Evolutionary conservation across 768 basidiomycete genomes (phyloP), one percentile per base, ranked within the genome.

Genomic region (Auricularia sp.): DNA sequence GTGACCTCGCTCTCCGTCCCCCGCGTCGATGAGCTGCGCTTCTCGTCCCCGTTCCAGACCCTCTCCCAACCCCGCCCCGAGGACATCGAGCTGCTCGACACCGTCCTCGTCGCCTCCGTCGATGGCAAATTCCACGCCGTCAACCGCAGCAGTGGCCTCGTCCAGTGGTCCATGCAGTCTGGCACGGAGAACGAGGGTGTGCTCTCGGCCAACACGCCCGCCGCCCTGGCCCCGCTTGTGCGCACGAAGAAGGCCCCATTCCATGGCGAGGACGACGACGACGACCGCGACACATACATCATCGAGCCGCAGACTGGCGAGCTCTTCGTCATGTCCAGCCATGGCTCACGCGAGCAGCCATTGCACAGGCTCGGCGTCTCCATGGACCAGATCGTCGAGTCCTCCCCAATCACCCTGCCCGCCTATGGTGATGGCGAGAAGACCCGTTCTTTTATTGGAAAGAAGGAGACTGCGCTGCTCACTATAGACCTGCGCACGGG

Each of bases 41-140:
- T 59, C 34, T 14, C 34, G 23, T 59, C 56, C 4, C 56, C 56
- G 23, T 35, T 35, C 29, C 56, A 33, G 8, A 7, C 29, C 34
- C 8, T 14, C 23, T 4, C 14, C 23, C 29, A 35, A 29, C 29
- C 14, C 11, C 6, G 6, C 8, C 29, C 10, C 8, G 56, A 14
- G 11, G 56, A 59, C 64, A 78, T 86, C 21, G 81, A 87, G 61
- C 77, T 96, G 11, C 74, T 93, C 65, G 89, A 96, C 70, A 83
- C 91, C 63, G 89, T 97, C 34, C 84, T 99, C 18, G 83, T 96
- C 11, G 91, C 94, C 1, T 93, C 93, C 6, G 87, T 99, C 34
- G 95, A 98, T 75, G 96, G 96, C 33, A 92, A 87, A 65, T 87
- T 99, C 39, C 95, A 98, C 78, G 97, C 93, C 0, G 80, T 98